phyloP scores from a whole-genome alignment of 495 filamentous ascomycete species.

The Cladorrhinum samala region DNA sequence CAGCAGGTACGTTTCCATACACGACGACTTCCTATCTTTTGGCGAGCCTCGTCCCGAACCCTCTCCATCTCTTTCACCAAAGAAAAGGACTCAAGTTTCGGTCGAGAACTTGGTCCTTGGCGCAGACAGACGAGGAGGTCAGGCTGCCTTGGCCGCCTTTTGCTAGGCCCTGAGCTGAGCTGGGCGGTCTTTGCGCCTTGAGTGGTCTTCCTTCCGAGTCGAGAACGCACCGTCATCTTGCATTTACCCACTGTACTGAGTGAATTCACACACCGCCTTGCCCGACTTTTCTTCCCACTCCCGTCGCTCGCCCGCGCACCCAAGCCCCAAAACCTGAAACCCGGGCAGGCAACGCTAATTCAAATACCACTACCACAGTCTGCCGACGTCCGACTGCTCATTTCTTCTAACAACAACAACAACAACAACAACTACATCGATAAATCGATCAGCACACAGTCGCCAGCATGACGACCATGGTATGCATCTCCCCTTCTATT shows the following conservation, averaged over 20 bases:
- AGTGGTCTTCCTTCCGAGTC: no score
- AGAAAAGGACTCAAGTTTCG: background rate
- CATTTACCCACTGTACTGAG: constrained; percentile 5
- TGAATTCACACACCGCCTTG: background rate
- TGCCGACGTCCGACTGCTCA: background rate
- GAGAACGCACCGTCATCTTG: constrained; percentile 4
- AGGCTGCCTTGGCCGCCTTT: background rate
- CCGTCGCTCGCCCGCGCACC: background rate
- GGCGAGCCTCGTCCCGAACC: no score
- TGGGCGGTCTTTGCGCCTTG: no score
- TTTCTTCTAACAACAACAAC: background rate
- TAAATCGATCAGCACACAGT: background rate
- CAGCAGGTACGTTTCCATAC: background rate
- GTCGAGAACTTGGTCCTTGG: constrained; percentile 8
- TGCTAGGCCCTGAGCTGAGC: background rate
- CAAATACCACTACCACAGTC: background rate
- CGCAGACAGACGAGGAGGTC: background rate
- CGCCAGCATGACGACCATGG: constrained; percentile 47
- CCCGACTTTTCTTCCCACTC: background rate
- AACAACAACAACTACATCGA: background rate
- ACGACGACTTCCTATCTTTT: no score
- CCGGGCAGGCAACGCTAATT: background rate
- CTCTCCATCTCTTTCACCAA: background rate
- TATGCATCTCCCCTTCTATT: constrained; percentile 21
- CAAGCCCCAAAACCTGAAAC: constrained; percentile 4